Evolutionary conservation across 1,284 basidiomycete genomes (phyloP), one percentile per base, ranked within the genome.

Genomic region (Trametes hirsuta): DNA sequence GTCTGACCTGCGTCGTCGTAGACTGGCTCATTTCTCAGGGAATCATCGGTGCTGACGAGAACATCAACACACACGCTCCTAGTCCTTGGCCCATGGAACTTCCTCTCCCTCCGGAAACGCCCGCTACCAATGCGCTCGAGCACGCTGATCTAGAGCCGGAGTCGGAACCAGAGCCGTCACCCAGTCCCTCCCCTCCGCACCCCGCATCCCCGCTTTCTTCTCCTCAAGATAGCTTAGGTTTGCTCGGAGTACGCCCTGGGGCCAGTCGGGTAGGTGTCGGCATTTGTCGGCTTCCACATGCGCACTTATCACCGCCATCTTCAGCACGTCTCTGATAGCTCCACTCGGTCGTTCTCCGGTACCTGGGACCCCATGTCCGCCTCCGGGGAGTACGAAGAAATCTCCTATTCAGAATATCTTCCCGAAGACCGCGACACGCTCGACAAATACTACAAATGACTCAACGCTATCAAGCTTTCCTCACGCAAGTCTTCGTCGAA

Each of bases 21-120:
- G 72, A 71, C 2, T 73, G 68, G 61, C 66, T 73, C 10, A 21
- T 68, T 15, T 58, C 64, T 9, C 69, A 72, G 42, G 69, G 68
- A 8, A 71, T 73, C 60, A 66, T 71, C 10, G 36, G 40, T 14
- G 48, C 51, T 4, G 49, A 60, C 18, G 65, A 59, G 21, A 53
- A 46, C 3, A 42, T 52, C 44, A 50, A 36, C 22, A 47, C 44
- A 8, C 15, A 37, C 18, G 51, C 55, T 6, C 56, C 56, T 2
- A 21, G 18, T 3, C 56, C 49, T 1, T 58, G 45, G 48, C 56
- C 56, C 2, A 6, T 42, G 11, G 44, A 47, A 8, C n/a, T 6
- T 0, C 39, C 49, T 8, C 15, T 12, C 9, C 8, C 36, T 37
- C 48, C 21, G 6, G 25, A 18, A 48, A 46, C 25, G 18, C 15